Evolutionary conservation across 2,329 filamentous ascomycete genomes (phyloP), one percentile per base, ranked within the genome.

Genomic region (Venturia asperata): DNA sequence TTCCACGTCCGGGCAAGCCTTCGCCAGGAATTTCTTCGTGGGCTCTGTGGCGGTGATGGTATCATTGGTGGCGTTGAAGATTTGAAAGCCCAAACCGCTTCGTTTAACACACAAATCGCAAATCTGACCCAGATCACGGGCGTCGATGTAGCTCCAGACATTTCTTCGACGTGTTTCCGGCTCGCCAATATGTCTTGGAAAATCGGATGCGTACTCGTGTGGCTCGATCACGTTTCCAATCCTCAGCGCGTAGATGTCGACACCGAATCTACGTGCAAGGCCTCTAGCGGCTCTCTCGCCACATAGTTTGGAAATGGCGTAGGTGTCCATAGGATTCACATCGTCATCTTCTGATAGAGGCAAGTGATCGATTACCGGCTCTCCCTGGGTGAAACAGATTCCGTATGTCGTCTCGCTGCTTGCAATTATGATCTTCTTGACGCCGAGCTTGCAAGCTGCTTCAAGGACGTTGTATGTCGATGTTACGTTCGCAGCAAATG

Each of bases 31-130:
- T 65, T 82, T 77, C 55, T 74, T 75, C 0, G 83, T 85, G 0
- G 82, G 80, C 27, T 77, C 72, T 10, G 76, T 78, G 3, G 81
- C 81, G 0, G 84, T 87, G 61, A 86, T 86, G 2, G 78, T 82
- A 69, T 85, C 80, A 69, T 87, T 87, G 0, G 83, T 85, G 1
- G 84, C 85, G 70, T 87, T 87, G 73, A 87, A 87, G 0, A 87
- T 75, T 70, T 87, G 83, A 68, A 85, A 87, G 0, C 85, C 85
- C 11, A 87, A 70, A 0, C 82, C 83, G 70, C 79, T 78, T 68
- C 80, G 82, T 67, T 79, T 68, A 5, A 87, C 77, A 21, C 77
- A 80, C 10, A 82, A 70, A 67, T 86, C 76, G 70, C 83, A 86
- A 65, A 87, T 87, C 72, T 84, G 82, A 0, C 84, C 85, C 2